Conservation (phyloP, 2,329 filamentous ascomycete genomes). For the Verticillium isaacii region DNA sequence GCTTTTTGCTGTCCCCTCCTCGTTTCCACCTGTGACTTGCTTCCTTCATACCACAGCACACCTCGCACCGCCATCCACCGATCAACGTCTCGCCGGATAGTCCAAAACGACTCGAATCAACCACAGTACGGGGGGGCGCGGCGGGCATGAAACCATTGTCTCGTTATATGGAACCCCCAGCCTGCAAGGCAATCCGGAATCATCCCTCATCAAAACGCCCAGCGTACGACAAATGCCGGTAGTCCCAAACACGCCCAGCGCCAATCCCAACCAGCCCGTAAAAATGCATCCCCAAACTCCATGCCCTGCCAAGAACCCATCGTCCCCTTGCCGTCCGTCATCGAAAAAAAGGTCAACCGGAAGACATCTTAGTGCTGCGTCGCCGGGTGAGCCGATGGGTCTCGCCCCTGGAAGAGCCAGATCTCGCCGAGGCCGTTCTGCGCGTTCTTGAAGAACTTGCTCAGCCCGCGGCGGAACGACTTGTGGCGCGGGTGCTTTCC, state of each 20-base stretch:
- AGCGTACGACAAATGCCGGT: not conserved
- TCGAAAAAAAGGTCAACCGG: not conserved
- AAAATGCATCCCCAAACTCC: not conserved
- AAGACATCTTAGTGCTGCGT: not conserved
- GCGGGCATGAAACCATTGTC: not conserved
- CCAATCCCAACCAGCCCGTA: not conserved
- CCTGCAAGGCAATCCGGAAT: not conserved
- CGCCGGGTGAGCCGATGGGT: not conserved
- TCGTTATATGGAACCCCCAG: not conserved
- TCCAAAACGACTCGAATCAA: not conserved
- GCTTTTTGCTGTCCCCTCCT: not conserved
- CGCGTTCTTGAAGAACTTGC: not conserved
- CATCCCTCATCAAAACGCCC: not conserved
- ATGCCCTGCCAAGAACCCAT: not conserved
- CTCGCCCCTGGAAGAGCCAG: not conserved
- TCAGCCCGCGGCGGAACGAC: constrained; percentile 1
- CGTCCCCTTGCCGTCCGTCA: not conserved
- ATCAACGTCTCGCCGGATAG: not conserved
- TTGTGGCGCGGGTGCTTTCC: not conserved
- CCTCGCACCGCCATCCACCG: too few species aligned
- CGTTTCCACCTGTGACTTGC: not conserved
- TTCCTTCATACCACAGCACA: too few species aligned
- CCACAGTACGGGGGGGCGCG: not conserved
- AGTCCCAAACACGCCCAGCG: not conserved
- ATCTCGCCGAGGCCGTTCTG: not conserved